These are phyloP conservation scores for Thalassiosira mediterranea DNA, from an alignment of 352 stramenopile species.

Conservation along the genomic window DNA sequence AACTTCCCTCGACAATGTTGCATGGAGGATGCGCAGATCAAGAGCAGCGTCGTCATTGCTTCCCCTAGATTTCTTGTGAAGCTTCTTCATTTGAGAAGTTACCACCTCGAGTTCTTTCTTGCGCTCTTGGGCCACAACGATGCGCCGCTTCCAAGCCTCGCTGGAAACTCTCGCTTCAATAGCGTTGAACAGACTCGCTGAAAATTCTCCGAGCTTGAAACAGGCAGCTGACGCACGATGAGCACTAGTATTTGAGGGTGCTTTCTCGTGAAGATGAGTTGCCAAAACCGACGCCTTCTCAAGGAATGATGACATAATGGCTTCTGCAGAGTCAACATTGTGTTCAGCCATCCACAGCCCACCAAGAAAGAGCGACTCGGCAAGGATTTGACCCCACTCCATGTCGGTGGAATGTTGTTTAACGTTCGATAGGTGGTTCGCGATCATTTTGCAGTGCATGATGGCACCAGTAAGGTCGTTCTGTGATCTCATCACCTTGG, in stretches of 20 bases:
- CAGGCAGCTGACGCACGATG: slow-evolving; percentile 84
- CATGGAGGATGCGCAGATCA: slow-evolving; percentile 19
- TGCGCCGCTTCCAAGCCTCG: slow-evolving; percentile 87
- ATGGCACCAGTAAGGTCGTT: slow-evolving; percentile 72
- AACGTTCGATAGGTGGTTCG: slow-evolving; percentile 50
- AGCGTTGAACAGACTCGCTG: slow-evolving; percentile 91
- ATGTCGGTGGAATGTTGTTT: slow-evolving; percentile 16
- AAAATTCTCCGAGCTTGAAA: slow-evolving; percentile 89
- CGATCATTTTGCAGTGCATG: slow-evolving; percentile 66
- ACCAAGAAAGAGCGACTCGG: slow-evolving; percentile 74
- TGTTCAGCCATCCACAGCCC: slow-evolving; percentile 93
- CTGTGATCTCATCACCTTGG: slow-evolving; percentile 71
- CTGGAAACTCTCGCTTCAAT: slow-evolving; percentile 87
- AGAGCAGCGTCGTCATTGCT: slow-evolving; percentile 26
- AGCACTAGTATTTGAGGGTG: slow-evolving; percentile 52
- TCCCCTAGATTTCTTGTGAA: slow-evolving; percentile 52
- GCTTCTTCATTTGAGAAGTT: slow-evolving; percentile 82
- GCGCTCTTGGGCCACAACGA: slow-evolving; percentile 29
- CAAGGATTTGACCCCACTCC: slow-evolving; percentile 40
- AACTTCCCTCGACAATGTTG: slow-evolving; percentile 86
- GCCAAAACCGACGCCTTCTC: slow-evolving; percentile 81
- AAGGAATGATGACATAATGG: slow-evolving; percentile 93
- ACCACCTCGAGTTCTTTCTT: slow-evolving; percentile 44
- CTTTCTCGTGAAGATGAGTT: slow-evolving; percentile 49
- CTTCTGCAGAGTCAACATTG: slow-evolving; percentile 89